Evolutionary conservation across 1,284 basidiomycete genomes (phyloP), one percentile per base, ranked within the genome.

Genomic region (Albatrellus sp.): DNA sequence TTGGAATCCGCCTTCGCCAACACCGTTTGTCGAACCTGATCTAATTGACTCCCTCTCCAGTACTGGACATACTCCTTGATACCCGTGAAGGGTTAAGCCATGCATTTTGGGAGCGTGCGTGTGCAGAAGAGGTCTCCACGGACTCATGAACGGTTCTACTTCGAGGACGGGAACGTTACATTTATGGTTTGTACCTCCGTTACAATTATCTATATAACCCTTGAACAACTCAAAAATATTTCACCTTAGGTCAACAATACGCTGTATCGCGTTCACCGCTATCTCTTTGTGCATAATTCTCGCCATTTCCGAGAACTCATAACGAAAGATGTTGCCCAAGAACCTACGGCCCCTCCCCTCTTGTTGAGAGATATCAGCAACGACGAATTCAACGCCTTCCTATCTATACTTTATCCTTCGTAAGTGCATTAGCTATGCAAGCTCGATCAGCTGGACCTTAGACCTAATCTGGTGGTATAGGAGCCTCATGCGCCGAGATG

Each of bases 301-400:
- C 2, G 5, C 14, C 14, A 14, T 30, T 40, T 40, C 8, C n/a
- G 6, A 13, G 38, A 20, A 4, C n/a, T 30, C 14, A 30, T 40
- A 10, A 5, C 14, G 13, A 9, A 24, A 16, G 39, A 31, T 14
- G 11, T 30, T 13, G 10, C 39, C 13, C 28, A 40, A 14, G 13
- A 29, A 14, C 24, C 24, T 4, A 24, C 24, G 24, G 29, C 9
- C 1, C 1, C 5, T n/a, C 31, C 37, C 16, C 20, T 40, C 31
- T 12, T 29, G 9, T 33, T 50, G 10, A 17, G 38, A 12, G 46
- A 36, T 31, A 43, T 40, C 7, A n/a, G n/a, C 13, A 42, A 13
- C 12, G 9, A 40, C 17, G 43, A 47, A n/a, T 50, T 50, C 34
- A 46, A 44, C 20, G 20, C 37, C 10, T 47, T 50, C 30, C 19